phyloP scores from a whole-genome alignment of 257 asterid species.

The Eucommia ulmoides region DNA sequence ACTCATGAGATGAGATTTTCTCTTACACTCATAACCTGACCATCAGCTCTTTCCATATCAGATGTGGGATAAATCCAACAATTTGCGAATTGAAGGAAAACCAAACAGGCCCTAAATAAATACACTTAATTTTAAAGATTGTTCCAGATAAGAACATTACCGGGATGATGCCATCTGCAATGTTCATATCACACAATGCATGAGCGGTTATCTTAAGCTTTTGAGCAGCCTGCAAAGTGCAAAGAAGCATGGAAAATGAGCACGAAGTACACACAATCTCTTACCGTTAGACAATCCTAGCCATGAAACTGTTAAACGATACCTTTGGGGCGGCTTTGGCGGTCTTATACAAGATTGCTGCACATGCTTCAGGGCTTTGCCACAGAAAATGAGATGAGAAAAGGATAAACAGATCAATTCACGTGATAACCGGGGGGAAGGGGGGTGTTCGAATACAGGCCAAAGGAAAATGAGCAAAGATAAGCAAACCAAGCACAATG shows the following conservation, averaged over 20 bases:
- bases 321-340: slow-evolving; percentile 91
- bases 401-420: too few species aligned
- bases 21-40: too few species aligned
- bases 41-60: too few species aligned
- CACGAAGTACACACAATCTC: not conserved
- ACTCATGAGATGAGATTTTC: too few species aligned
- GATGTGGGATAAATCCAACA: too few species aligned
- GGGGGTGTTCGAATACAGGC: too few species aligned
- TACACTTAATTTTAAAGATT: too few species aligned
- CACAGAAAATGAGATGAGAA: slow-evolving; percentile 19
- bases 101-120: too few species aligned
- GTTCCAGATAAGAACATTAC: slow-evolving; percentile 33
- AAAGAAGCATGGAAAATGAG: slow-evolving; percentile 13
- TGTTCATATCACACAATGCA: slow-evolving; percentile 52
- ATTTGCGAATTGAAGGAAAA: too few species aligned
- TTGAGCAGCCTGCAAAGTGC: slow-evolving; percentile 91
- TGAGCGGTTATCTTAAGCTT: slow-evolving; percentile 78
- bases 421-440: too few species aligned
- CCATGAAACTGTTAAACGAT: not conserved
- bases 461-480: too few species aligned
- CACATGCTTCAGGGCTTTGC: slow-evolving; percentile 97
- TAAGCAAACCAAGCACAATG: too few species aligned
- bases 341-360: slow-evolving; percentile 85
- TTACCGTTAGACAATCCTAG: not conserved
- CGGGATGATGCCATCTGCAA: slow-evolving; percentile 70